Evolutionary conservation across 495 filamentous ascomycete genomes (phyloP), one percentile per base, ranked within the genome.

Genomic region (Choiromyces venosus): DNA sequence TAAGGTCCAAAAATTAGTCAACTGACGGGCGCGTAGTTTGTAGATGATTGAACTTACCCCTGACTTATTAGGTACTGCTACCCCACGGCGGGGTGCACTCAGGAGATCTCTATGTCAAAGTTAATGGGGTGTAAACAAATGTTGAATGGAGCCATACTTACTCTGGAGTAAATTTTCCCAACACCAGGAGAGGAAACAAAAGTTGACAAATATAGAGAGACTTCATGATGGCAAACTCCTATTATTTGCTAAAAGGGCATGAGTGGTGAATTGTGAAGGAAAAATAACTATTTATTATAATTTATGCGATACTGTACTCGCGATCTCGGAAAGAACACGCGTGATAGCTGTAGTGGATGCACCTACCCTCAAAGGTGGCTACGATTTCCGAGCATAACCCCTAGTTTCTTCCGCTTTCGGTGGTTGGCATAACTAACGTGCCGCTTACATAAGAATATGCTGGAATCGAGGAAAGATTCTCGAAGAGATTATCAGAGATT

Each of bases 21-120:
- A 71, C 67, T 71, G 42, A 46, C 56, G 69, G 37, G 39, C 12
- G 2, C 25, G 10, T 12, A 25, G 66, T 16, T n/a, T 67, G 66
- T 36, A 16, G 35, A 37, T n/a, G 29, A 69, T n/a, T 18, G 71
- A 39, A 65, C 39, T 37, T 67, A 80, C 78, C 56, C 79, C 79
- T 14, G 68, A 65, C 42, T 68, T 76, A 52, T 95, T 96, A 38
- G 94, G 93, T 19, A 90, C 82, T 36, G 91, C 93, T 33, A 89
- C 80, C 61, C 91, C 92, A 56, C 94, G 89, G 42, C 94, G 88
- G 38, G 94, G 93, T 19, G 93, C 93, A 78, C 89, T 89, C 78
- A 98, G 88, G 70, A 98, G 87, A 67, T 80, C 79, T 66, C 78
- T 81, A n/a, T 65, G 37, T 37, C 42, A 40, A 18, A 14, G 36